Evolutionary conservation across 2,329 filamentous ascomycete genomes (phyloP).

Genomic region (Fusarium torulosum): DNA sequence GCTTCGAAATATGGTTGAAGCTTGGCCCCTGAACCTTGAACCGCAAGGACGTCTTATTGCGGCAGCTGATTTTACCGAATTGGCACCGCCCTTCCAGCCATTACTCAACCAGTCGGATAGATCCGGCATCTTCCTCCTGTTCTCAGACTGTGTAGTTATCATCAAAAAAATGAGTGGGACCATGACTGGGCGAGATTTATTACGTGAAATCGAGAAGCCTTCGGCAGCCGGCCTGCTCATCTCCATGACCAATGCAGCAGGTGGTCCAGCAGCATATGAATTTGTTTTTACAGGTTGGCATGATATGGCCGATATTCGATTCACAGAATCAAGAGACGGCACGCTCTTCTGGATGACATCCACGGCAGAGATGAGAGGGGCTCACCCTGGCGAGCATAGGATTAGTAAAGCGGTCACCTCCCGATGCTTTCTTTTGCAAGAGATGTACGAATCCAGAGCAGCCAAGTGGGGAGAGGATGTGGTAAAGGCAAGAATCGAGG

Average conservation of each 20-base stretch:
- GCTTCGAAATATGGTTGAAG: conserved; percentile 80
- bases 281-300: conserved; percentile 82
- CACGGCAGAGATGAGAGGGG: conserved; percentile 69
- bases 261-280: conserved; percentile 73
- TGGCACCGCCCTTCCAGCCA: conserved; percentile 76
- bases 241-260: conserved; percentile 73
- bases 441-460: conserved; percentile 82
- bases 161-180: conserved; percentile 76
- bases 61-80: conserved; percentile 82
- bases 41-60: conserved; percentile 83
- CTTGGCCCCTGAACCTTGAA: conserved; percentile 79
- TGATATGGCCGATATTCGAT: conserved; percentile 75
- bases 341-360: conserved; percentile 77
- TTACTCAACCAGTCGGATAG: conserved; percentile 60
- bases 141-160: conserved; percentile 83
- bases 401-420: conserved; percentile 66
- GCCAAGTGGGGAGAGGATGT: conserved; percentile 85
- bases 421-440: conserved; percentile 78
- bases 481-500: conserved; percentile 86
- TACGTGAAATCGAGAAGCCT: conserved; percentile 88
- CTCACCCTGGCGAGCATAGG: conserved; percentile 58
- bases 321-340: conserved; percentile 77
- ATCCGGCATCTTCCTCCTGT: conserved; percentile 82
- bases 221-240: conserved; percentile 72
- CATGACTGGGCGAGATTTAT: conserved; percentile 78